A percentile compares a stretch with the other conserved stretches of the same genome.
Conservation (phyloP, 163 green algal genomes). For the Smithsoniella earleae region DNA sequence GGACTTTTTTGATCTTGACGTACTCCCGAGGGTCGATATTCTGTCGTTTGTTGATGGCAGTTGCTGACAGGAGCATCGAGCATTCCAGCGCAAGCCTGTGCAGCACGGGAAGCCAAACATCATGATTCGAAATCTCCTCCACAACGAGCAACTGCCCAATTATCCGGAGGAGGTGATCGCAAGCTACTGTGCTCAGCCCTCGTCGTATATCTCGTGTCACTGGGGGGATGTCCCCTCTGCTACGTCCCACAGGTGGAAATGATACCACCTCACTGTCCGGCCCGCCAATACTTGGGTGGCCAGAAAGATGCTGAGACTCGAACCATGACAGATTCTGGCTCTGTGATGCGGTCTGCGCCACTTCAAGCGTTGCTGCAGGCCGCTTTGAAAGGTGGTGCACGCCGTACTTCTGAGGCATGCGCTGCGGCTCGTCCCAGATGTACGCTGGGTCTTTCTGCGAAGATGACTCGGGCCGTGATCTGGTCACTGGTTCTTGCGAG, state of each 20-base stretch:
- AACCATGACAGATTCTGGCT: slow-evolving; percentile 3
- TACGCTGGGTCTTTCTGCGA: not conserved
- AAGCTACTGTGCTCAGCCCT: slow-evolving; percentile 1
- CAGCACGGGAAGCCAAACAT: slow-evolving; percentile 17
- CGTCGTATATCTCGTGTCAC: slow-evolving; percentile 11
- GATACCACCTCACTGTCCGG: not conserved
- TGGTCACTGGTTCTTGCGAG: not conserved
- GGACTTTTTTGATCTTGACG: slow-evolving; percentile 67
- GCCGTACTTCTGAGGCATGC: slow-evolving; percentile 8
- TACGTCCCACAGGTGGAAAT: not conserved
- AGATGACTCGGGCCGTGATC: not conserved
- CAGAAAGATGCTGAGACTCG: not conserved
- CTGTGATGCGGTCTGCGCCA: not conserved
- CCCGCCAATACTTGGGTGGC: not conserved
- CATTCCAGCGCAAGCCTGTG: slow-evolving; percentile 23
- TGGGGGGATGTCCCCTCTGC: not conserved
- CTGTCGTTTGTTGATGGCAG: not conserved
- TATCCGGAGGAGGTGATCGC: slow-evolving; percentile 2
- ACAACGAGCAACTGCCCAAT: slow-evolving; percentile 7
- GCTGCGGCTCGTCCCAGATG: slow-evolving; percentile 17
- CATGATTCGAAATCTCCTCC: slow-evolving; percentile 6
- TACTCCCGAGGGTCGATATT: slow-evolving; percentile 57
- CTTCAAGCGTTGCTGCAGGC: too few relatives aligned
- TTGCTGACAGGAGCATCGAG: slow-evolving; percentile 15
- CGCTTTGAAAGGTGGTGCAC: not conserved